Conservation (phyloP, 139 green algal genomes). For the Chlamydomonas sp. region DNA sequence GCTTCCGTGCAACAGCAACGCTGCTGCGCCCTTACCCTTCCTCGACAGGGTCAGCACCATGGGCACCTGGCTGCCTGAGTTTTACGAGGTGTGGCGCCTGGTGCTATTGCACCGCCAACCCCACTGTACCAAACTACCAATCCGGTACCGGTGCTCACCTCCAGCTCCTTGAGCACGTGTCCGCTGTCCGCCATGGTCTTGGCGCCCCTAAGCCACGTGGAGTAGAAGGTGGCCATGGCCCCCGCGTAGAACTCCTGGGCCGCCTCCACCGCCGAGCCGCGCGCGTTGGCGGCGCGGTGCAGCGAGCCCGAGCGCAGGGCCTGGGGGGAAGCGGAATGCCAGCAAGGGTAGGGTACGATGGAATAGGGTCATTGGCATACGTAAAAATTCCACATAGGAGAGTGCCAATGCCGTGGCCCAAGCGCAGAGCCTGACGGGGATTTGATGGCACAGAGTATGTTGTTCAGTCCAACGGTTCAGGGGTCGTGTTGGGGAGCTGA, state of each 20-base stretch:
- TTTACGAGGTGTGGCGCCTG: no score
- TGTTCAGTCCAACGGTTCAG: no score
- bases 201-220: constrained; percentile 34
- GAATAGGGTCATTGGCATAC: neutral
- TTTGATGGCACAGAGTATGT: no score
- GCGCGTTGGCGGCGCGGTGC: constrained; percentile 20
- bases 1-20: no score
- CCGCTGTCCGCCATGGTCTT: constrained; percentile 55
- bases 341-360: neutral
- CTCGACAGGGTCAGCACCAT: no score
- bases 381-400: no score
- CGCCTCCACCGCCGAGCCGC: constrained; percentile 31
- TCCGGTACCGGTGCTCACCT: neutral
- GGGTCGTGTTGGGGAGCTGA: no score
- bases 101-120: no score
- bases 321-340: neutral
- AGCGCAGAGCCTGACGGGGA: no score
- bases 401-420: no score
- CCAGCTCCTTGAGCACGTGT: constrained; percentile 14
- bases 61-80: neutral
- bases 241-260: constrained; percentile 47
- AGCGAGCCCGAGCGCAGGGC: constrained; percentile 35
- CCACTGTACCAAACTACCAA: neutral
- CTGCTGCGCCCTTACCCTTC: no score
- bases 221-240: constrained; percentile 47